These are phyloP conservation scores for Candida sp. DNA, from an alignment of 1,139 yeast genomes.

Conservation along the genomic window DNA sequence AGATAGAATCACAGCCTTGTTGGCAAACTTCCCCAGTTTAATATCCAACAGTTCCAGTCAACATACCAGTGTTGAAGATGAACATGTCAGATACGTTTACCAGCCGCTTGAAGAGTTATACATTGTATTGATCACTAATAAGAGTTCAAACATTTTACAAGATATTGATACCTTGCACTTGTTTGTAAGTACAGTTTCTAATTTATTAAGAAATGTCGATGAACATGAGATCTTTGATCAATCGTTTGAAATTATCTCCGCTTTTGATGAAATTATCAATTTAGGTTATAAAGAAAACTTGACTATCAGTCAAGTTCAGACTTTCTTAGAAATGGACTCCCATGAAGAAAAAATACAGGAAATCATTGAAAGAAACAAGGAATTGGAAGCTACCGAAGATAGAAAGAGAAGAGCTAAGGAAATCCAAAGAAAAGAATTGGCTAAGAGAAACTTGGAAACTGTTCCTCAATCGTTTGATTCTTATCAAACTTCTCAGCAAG, in stretches of 20 bases:
- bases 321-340: constrained; percentile 95
- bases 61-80: constrained; percentile 95
- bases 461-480: constrained; percentile 17
- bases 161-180: constrained; percentile 91
- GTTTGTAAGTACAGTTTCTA: constrained; percentile 78
- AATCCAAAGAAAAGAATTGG: constrained; percentile 84
- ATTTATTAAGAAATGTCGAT: constrained; percentile 69
- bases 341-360: constrained; percentile 99
- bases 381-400: constrained; percentile 95
- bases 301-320: constrained; percentile 77
- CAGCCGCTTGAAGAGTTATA: constrained; percentile 95
- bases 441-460: constrained; percentile 50
- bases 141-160: constrained; percentile 88
- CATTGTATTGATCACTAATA: constrained; percentile 87
- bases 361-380: constrained; percentile 95
- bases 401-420: constrained; percentile 96
- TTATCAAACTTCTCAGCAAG: constrained; percentile 17
- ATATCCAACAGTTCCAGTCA: constrained; percentile 71
- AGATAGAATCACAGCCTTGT: constrained; percentile 81
- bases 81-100: constrained; percentile 87
- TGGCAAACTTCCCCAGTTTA: constrained; percentile 84
- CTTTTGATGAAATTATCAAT: constrained; percentile 91
- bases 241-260: constrained; percentile 86
- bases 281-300: constrained; percentile 91
- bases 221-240: constrained; percentile 81